These are phyloP conservation scores for Lactarius trivialis DNA, from an alignment of 768 basidiomycete genomes.

Conservation along the genomic window DNA sequence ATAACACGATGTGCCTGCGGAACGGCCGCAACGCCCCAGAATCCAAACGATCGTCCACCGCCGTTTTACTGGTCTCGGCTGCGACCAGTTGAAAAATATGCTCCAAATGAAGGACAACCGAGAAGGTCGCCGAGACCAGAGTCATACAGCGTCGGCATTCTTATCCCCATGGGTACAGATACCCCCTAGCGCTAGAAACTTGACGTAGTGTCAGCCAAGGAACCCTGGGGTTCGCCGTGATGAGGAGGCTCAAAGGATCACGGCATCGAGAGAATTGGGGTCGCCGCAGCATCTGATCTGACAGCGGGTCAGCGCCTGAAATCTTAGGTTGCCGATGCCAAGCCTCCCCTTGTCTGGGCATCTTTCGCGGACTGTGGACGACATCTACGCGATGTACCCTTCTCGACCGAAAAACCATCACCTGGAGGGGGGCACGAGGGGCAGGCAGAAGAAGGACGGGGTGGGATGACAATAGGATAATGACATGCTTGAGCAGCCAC, in stretches of 20 bases:
- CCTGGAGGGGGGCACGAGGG: neutral
- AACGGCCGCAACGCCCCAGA: neutral
- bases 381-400: neutral
- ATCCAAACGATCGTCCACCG: too few relatives aligned
- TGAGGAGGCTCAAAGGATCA: neutral
- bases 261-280: neutral
- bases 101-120: neutral
- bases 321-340: neutral
- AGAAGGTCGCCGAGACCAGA: too few relatives aligned
- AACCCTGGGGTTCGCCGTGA: neutral
- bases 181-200: neutral
- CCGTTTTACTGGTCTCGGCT: too few relatives aligned
- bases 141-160: neutral
- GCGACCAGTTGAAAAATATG: neutral
- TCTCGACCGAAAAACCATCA: neutral
- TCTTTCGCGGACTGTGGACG: neutral
- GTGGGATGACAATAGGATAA: too few relatives aligned
- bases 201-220: neutral
- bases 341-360: neutral
- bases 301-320: neutral
- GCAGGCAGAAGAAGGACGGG: too few relatives aligned
- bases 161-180: neutral
- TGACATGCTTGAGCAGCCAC: too few relatives aligned
- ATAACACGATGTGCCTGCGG: neutral
- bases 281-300: neutral